phyloP scores from a whole-genome alignment of 768 basidiomycete genomes.

The Termitomyces sp. region DNA sequence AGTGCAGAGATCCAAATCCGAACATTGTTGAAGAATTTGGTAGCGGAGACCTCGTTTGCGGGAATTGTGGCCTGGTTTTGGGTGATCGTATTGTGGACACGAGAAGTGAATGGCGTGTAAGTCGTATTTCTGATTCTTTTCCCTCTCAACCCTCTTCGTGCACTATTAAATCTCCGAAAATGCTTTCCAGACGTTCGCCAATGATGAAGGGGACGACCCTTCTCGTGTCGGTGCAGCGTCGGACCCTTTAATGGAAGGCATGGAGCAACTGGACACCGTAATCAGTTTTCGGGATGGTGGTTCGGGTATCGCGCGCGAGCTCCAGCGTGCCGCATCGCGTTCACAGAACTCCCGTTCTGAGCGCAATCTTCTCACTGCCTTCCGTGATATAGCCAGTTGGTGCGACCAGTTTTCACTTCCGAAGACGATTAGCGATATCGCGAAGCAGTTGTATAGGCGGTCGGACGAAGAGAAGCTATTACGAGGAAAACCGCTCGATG shows the following conservation, averaged over 20 bases:
- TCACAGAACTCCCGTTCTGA: conserved; percentile 75
- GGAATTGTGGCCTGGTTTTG: conserved; percentile 87
- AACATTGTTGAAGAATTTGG: conserved; percentile 97
- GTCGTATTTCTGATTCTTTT: conserved; percentile 27
- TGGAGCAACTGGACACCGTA: conserved; percentile 91
- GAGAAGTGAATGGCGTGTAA: conserved; percentile 94
- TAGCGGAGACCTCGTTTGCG: conserved; percentile 95
- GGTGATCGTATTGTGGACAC: conserved; percentile 98
- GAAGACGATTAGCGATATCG: conserved; percentile 91
- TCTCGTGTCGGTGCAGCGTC: conserved; percentile 98
- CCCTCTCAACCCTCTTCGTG: conserved; percentile 3
- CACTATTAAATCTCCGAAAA: conserved; percentile 12
- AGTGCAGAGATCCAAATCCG: conserved; percentile 90
- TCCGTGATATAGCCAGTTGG: conserved; percentile 88
- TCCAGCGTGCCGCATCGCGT: conserved; percentile 88
- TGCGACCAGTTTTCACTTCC: conserved; percentile 95
- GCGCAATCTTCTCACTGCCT: conserved; percentile 82
- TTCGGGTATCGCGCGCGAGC: conserved; percentile 84
- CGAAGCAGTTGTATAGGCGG: conserved; percentile 96
- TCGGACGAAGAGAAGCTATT: conserved; percentile 94
- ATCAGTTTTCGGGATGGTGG: conserved; percentile 96
- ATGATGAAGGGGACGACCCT: conserved; percentile 98
- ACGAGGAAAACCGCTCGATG: conserved; percentile 86
- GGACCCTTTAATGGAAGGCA: conserved; percentile 90
- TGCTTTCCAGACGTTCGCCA: conserved; percentile 83